A percentile compares a stretch with the other conserved stretches of the same genome.
These are phyloP conservation scores for Syncephalastrum racemosum DNA, from an alignment of 371 early-diverging fungal species.

Conservation along the genomic window DNA sequence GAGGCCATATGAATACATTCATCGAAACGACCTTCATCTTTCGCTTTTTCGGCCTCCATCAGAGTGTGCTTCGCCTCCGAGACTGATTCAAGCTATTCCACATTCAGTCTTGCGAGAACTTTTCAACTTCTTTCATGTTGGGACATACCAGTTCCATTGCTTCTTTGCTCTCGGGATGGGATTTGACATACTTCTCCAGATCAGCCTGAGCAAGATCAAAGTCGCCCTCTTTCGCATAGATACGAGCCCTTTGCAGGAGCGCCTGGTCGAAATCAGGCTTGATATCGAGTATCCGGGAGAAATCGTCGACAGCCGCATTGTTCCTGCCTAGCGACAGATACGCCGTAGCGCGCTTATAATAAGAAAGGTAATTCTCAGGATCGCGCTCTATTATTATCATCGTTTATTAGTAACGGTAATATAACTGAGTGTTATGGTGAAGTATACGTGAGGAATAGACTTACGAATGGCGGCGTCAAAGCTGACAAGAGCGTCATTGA, in stretches of 20 bases:
- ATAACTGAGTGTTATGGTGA: too few species aligned
- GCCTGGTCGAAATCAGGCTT: constrained; percentile 86
- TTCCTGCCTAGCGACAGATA: constrained; percentile 75
- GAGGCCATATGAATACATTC: constrained; percentile 64
- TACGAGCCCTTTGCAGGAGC: constrained; percentile 75
- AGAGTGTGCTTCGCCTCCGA: constrained; percentile 40
- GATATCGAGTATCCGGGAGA: constrained; percentile 69
- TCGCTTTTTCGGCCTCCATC: constrained; percentile 41
- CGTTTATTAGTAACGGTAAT: too few species aligned
- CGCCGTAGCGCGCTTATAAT: constrained; percentile 87
- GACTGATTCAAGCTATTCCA: constrained; percentile 43
- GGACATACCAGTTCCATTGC: constrained; percentile 35
- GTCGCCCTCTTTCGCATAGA: constrained; percentile 72
- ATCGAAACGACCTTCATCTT: constrained; percentile 47
- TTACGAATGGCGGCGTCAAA: constrained; percentile 75
- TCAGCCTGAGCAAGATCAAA: constrained; percentile 61
- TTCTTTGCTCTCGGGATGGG: constrained; percentile 39
- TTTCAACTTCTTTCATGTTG: neutral
- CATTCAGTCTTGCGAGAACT: neutral
- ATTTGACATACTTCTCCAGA: constrained; percentile 38
- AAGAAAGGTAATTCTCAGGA: constrained; percentile 77
- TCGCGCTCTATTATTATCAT: constrained; percentile 50
- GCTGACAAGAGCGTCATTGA: constrained; percentile 65
- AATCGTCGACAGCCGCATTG: constrained; percentile 75
- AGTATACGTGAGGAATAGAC: constrained; percentile 7